A percentile compares a stretch with the other conserved stretches of the same genome.
Evolutionary conservation across 2,329 filamentous ascomycete genomes (phyloP).

Genomic region (Trichoderma simmonsii): DNA sequence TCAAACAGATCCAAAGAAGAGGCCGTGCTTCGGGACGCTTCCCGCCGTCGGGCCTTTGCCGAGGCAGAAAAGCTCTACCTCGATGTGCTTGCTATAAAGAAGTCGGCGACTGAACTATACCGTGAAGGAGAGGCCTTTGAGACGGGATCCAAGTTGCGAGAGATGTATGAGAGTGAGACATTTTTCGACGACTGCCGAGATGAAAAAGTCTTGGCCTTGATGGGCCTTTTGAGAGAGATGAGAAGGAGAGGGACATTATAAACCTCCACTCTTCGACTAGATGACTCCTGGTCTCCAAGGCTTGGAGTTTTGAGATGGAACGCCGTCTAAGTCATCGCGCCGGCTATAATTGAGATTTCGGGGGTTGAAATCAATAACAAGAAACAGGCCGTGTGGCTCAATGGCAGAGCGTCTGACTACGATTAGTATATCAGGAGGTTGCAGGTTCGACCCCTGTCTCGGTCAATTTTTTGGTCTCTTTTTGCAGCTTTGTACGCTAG

Average conservation of each 20-base stretch:
- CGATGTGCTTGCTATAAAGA: conserved; percentile 26
- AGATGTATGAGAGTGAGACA: conserved; percentile 30
- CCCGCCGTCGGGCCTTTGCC: conserved; percentile 21
- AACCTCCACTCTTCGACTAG: background rate
- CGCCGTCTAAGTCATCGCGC: background rate
- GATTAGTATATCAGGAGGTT: conserved; percentile 18
- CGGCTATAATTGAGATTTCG: background rate
- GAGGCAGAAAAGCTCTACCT: conserved; percentile 28
- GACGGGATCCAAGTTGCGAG: conserved; percentile 26
- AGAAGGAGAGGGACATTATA: conserved; percentile 20
- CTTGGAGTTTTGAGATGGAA: background rate
- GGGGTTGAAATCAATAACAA: background rate
- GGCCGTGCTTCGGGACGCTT: conserved; percentile 18
- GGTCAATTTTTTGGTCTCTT: conserved; percentile 14
- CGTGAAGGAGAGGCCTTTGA: conserved; percentile 23
- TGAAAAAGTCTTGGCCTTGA: conserved; percentile 22
- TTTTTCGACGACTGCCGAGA: conserved; percentile 25
- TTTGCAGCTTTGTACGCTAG: background rate
- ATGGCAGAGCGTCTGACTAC: conserved; percentile 20
- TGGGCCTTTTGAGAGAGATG: conserved; percentile 19
- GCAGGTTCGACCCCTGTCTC: conserved; percentile 19
- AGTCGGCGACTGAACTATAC: conserved; percentile 25
- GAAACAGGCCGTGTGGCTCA: conserved; percentile 17
- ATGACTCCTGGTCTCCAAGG: background rate
- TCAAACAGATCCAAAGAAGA: conserved; percentile 14